phyloP scores from a whole-genome alignment of 106 monocot species.

The Platanthera guangdongensis region DNA sequence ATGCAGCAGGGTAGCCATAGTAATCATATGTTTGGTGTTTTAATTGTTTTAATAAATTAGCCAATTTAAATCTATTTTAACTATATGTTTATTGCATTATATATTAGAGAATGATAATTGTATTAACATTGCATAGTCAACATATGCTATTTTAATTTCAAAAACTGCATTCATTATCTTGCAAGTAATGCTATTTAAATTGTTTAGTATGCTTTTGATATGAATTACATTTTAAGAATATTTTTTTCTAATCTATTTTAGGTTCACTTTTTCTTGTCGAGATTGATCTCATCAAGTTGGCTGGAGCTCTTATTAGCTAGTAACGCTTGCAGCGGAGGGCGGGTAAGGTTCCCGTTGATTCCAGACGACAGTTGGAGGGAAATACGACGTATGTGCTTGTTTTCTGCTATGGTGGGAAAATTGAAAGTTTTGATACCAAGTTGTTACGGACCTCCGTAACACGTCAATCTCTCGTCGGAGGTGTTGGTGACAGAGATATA shows the following conservation, averaged over 20 bases:
- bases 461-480: no score
- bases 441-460: no score
- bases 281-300: no score
- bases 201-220: neutral
- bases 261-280: no score
- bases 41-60: neutral
- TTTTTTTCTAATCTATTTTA: neutral
- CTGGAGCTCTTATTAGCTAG: no score
- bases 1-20: neutral
- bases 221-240: neutral
- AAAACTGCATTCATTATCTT: neutral
- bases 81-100: neutral
- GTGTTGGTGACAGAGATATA: no score
- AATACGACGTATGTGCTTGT: no score
- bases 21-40: neutral
- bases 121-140: neutral
- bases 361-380: no score
- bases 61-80: neutral
- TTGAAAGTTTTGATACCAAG: no score
- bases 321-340: no score
- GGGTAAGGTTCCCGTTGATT: no score
- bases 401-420: no score
- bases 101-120: neutral
- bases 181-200: neutral
- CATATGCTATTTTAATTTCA: neutral